Evolutionary conservation across 305 asterid species (phyloP).

Genomic region (Ruellia speciosa): DNA sequence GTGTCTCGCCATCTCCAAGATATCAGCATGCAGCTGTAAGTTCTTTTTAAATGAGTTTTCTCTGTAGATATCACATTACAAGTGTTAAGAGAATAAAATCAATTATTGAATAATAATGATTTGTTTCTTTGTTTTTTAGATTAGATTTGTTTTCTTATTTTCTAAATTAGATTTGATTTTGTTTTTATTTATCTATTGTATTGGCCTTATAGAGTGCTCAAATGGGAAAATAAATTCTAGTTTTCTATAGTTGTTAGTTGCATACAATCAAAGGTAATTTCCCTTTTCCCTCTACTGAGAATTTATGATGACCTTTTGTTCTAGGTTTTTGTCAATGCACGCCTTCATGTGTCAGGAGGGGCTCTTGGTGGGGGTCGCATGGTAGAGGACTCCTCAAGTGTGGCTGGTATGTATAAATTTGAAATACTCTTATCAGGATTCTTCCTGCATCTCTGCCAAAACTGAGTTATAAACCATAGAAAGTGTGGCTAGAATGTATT

Average conservation of each 20-base stretch:
- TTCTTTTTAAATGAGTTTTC: conserved; percentile 15
- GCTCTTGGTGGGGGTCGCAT: conserved; percentile 99
- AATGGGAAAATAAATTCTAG: too few relatives aligned
- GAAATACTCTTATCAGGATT: conserved; percentile 13
- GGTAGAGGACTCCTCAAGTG: conserved; percentile 99
- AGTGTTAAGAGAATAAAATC: too few relatives aligned
- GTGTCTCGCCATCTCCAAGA: conserved; percentile 91
- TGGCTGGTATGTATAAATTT: conserved; percentile 59
- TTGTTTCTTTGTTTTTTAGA: too few relatives aligned
- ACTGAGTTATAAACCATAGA: neutral
- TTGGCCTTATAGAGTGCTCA: too few relatives aligned
- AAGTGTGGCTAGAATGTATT: too few relatives aligned
- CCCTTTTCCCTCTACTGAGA: conserved; percentile 17
- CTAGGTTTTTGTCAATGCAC: conserved; percentile 97
- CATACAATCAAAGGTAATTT: conserved; percentile 9
- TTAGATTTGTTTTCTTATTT: too few relatives aligned
- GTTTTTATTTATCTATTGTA: too few relatives aligned
- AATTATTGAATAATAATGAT: too few relatives aligned
- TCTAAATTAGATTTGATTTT: too few relatives aligned
- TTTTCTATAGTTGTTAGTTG: conserved; percentile 5
- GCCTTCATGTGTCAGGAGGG: conserved; percentile 99
- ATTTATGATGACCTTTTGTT: conserved; percentile 18
- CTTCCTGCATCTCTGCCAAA: conserved; percentile 18
- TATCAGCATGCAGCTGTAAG: conserved; percentile 98
- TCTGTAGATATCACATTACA: conserved; percentile 11